These are phyloP conservation scores for Backusella liffmaniae DNA, from an alignment of 192 early-diverging fungal species.

Conservation along the genomic window DNA sequence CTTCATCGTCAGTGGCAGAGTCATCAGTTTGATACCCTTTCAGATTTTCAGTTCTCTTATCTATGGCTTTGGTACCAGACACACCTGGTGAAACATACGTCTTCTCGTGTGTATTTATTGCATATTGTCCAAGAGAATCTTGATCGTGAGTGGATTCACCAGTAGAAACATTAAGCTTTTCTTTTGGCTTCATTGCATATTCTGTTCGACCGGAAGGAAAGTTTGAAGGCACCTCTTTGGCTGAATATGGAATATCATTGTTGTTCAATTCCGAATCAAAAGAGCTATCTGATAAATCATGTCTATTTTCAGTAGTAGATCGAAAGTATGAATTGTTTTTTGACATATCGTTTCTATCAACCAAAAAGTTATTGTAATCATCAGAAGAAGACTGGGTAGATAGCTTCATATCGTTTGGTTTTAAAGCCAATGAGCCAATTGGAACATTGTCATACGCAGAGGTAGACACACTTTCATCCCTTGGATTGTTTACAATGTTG, in stretches of 20 bases:
- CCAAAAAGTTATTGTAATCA: neutral
- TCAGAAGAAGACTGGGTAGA: neutral
- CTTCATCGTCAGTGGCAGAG: neutral
- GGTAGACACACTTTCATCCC: neutral
- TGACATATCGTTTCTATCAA: slow-evolving; percentile 1
- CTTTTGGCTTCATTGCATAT: neutral
- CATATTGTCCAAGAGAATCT: neutral
- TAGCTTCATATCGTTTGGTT: neutral
- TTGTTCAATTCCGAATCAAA: neutral
- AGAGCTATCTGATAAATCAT: neutral
- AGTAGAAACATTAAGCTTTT: neutral
- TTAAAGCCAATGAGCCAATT: neutral
- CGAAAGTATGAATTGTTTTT: neutral
- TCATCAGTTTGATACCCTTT: neutral
- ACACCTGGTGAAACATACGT: neutral
- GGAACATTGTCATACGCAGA: neutral
- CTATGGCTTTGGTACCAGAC: neutral
- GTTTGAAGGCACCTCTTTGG: neutral
- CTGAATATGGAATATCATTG: neutral
- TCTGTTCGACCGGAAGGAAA: neutral
- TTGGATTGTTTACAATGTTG: neutral
- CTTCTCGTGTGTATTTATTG: neutral
- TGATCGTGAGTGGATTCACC: neutral
- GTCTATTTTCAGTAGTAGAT: slow-evolving; percentile 2
- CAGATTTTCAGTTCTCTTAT: neutral